Conservation (phyloP, 352 stramenopile species). For the Ochromonadaceae sp. region DNA sequence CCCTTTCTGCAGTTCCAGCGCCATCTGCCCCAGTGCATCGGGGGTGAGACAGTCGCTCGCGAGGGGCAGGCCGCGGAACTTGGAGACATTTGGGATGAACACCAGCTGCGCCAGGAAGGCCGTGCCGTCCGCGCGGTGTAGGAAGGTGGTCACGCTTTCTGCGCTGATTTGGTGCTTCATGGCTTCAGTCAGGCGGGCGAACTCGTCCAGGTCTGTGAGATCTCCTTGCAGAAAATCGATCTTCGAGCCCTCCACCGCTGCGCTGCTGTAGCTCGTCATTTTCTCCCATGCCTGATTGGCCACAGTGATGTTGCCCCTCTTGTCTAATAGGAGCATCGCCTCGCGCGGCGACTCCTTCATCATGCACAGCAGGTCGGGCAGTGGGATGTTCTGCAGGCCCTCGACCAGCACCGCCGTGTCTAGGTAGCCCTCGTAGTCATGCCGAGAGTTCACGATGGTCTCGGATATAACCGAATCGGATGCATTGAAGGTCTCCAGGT, state of each 20-base stretch:
- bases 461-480: not conserved
- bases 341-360: not conserved
- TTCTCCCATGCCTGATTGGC: not conserved
- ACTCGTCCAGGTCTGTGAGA: not conserved
- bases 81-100: constrained; percentile 5
- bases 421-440: not conserved
- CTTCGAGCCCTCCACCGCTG: not conserved
- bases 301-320: not conserved
- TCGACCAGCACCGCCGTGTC: not conserved
- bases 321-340: not conserved
- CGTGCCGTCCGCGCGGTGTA: not conserved
- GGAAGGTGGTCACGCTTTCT: not conserved
- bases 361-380: not conserved
- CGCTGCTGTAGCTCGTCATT: not conserved
- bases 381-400: not conserved
- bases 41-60: not conserved
- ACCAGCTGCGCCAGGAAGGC: not conserved
- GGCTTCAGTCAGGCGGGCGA: not conserved
- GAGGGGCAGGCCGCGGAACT: not conserved
- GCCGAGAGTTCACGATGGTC: not conserved
- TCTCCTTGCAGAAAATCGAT: not conserved
- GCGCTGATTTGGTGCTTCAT: not conserved
- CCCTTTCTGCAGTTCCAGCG: not conserved
- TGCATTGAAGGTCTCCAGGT: not conserved
- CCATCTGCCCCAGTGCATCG: not conserved